Conservation (phyloP, 176 grass and related monocot species). For the Zizania latifolia region DNA sequence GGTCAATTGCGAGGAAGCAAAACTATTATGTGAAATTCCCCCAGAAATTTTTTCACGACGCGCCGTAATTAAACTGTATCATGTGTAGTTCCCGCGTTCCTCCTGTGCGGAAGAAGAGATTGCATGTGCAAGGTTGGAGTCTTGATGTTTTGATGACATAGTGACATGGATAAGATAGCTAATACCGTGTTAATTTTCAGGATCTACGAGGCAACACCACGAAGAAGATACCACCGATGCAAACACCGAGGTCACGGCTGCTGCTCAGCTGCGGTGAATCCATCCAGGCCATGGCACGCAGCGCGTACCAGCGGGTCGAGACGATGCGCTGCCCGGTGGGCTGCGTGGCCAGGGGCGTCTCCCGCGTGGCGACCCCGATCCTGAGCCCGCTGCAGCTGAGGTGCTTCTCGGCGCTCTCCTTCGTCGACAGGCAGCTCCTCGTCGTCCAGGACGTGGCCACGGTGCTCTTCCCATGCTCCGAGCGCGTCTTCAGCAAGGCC, state of each 20-base stretch:
- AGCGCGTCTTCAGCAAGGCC: not conserved
- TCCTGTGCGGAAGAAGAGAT: too few species aligned
- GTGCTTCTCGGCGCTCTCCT: constrained; percentile 24
- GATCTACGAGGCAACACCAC: not conserved
- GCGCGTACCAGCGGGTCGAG: constrained; percentile 20
- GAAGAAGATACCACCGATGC: not conserved
- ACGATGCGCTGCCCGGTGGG: constrained; percentile 5
- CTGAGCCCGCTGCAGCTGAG: constrained; percentile 16
- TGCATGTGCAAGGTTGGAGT: too few species aligned
- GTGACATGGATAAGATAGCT: not conserved
- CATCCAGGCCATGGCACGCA: not conserved
- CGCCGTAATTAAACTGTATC: too few species aligned
- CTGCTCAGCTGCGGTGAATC: constrained; percentile 10
- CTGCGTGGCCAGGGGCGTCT: constrained; percentile 1
- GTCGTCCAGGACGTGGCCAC: constrained; percentile 5
- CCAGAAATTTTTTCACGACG: too few species aligned
- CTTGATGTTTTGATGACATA: too few species aligned
- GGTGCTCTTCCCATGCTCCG: not conserved
- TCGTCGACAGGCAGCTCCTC: constrained; percentile 3
- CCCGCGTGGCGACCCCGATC: constrained; percentile 1
- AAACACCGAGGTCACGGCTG: constrained; percentile 1
- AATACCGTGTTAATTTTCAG: not conserved
- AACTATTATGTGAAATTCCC: too few species aligned
- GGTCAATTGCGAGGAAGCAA: not conserved
- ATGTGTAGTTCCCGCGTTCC: too few species aligned